Conservation (phyloP, 2,329 filamentous ascomycete genomes). For the Phyllosticta ampelicida region DNA sequence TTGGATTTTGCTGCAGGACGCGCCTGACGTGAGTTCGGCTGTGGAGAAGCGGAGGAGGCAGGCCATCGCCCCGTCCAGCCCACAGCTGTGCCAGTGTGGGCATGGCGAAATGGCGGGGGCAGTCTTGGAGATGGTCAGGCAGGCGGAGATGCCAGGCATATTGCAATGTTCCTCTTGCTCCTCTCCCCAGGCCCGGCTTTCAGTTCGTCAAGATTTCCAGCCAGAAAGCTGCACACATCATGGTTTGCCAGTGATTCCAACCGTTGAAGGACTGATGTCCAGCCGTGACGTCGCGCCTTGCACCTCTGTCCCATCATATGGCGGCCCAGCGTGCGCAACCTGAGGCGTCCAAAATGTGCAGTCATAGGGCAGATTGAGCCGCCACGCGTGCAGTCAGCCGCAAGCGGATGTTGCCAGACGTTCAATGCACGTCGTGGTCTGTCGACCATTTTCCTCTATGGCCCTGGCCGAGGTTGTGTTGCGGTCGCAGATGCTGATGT, state of each 20-base stretch:
- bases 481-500: neutral
- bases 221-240: neutral
- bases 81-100: neutral
- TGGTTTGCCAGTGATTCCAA: neutral
- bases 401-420: neutral
- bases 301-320: neutral
- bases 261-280: neutral
- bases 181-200: too few relatives aligned
- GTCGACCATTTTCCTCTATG: neutral
- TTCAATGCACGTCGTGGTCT: neutral
- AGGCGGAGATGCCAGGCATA: too few relatives aligned
- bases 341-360: neutral
- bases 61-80: neutral
- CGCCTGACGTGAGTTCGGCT: neutral
- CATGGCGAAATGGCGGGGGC: too few relatives aligned
- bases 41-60: neutral
- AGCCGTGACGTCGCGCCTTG: neutral
- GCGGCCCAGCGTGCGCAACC: neutral
- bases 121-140: too few relatives aligned
- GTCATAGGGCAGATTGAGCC: neutral
- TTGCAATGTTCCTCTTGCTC: too few relatives aligned
- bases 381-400: neutral
- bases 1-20: neutral
- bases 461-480: neutral
- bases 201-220: neutral